Percentiles rank a stretch among this genome's conserved stretches.
These are phyloP conservation scores for Galeopsis tetrahit DNA, from an alignment of 257 asterid genomes.

Conservation along the genomic window DNA sequence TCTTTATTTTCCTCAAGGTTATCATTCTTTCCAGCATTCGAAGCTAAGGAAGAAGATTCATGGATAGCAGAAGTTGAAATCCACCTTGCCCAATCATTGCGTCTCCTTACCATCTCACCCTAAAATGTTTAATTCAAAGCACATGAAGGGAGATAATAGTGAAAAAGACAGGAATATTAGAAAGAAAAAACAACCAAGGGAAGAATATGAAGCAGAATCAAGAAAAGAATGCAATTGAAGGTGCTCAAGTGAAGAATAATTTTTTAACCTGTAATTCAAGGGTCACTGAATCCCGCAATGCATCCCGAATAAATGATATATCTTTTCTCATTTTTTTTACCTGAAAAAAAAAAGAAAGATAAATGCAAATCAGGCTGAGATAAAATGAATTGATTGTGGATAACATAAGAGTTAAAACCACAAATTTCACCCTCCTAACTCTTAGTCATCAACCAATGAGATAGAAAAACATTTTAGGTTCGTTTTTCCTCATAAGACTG, in stretches of 20 bases:
- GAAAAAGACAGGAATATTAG: not conserved
- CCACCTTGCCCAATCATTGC: conserved; percentile 81
- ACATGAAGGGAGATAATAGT: conserved; percentile 25
- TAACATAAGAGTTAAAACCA: not conserved
- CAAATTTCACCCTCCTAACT: conserved; percentile 11
- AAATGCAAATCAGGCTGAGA: conserved; percentile 25
- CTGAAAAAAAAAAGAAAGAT: conserved; percentile 47
- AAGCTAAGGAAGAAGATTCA: conserved; percentile 39
- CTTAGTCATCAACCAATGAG: not conserved
- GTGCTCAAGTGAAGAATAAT: conserved; percentile 24
- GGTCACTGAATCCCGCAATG: conserved; percentile 72
- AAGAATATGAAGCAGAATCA: conserved; percentile 27
- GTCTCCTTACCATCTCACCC: conserved; percentile 82
- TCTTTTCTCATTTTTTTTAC: conserved; percentile 72
- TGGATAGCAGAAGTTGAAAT: conserved; percentile 43
- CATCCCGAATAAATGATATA: conserved; percentile 64
- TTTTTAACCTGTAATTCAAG: conserved; percentile 68
- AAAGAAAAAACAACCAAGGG: not conserved
- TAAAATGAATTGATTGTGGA: not conserved
- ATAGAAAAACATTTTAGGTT: not conserved
- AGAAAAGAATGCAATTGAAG: conserved; percentile 3
- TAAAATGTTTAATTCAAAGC: conserved; percentile 38
- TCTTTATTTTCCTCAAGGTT: conserved; percentile 38
- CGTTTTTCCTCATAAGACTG: not conserved
- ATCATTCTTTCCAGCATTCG: conserved; percentile 38